Evolutionary conservation across 2,329 filamentous ascomycete genomes (phyloP).

Genomic region (Beauveria sp.): DNA sequence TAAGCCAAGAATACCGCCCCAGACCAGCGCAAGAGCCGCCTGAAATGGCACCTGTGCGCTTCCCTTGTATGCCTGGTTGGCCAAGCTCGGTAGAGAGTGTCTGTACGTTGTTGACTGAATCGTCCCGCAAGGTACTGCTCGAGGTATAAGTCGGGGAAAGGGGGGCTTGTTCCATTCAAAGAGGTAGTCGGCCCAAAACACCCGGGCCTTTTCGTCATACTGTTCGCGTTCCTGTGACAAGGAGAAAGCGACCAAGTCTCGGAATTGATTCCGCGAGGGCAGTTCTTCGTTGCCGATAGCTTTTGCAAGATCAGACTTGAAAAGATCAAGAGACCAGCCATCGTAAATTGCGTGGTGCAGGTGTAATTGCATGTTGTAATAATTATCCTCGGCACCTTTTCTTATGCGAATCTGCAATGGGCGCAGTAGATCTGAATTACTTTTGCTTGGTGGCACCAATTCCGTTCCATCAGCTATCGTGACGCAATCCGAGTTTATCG

Average conservation of each 20-base stretch:
- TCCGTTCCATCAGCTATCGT: conserved; percentile 27
- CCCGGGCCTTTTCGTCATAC: conserved; percentile 34
- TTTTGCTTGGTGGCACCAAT: conserved; percentile 24
- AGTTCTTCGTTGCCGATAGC: conserved; percentile 31
- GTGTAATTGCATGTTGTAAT: conserved; percentile 38
- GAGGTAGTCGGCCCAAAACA: conserved; percentile 66
- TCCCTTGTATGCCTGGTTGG: neutral
- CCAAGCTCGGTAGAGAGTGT: neutral
- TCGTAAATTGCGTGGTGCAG: conserved; percentile 85
- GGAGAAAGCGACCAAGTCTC: conserved; percentile 47
- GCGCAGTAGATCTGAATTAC: conserved; percentile 33
- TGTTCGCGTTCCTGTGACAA: conserved; percentile 17
- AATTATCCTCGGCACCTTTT: conserved; percentile 15
- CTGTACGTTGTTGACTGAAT: neutral
- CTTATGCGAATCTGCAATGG: conserved; percentile 57
- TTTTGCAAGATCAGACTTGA: conserved; percentile 57
- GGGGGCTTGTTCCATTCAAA: conserved; percentile 43
- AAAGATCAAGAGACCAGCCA: conserved; percentile 81
- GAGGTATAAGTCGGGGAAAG: conserved; percentile 41
- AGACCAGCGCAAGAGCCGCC: conserved; percentile 57
- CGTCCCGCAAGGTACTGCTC: neutral
- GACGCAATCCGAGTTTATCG: conserved; percentile 36
- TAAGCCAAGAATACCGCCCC: conserved; percentile 55
- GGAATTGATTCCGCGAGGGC: conserved; percentile 48
- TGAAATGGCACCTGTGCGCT: conserved; percentile 71